Evolutionary conservation across 495 filamentous ascomycete genomes (phyloP).

Genomic region (Lophium mytilinum): DNA sequence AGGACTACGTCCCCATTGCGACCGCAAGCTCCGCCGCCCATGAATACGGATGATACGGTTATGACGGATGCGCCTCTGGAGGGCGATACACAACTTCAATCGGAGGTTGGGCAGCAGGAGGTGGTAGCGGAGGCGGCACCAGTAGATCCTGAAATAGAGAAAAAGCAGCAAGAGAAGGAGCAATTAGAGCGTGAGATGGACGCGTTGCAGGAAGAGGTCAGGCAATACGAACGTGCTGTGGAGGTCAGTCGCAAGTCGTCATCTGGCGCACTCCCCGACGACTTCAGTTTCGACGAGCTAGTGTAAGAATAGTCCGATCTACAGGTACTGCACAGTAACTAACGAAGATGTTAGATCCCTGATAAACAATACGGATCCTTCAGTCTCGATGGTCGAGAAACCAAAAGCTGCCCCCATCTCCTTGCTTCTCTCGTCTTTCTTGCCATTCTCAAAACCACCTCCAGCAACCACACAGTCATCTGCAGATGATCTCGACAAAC

Average conservation of each 20-base stretch:
- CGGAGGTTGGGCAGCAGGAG: background rate
- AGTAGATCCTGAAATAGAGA: constrained; percentile 13
- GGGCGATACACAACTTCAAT: no score
- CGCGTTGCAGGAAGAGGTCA: constrained; percentile 9
- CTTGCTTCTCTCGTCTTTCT: constrained; percentile 22
- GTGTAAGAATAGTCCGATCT: background rate
- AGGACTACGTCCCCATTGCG: constrained; percentile 13
- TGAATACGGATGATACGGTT: background rate
- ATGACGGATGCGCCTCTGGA: background rate
- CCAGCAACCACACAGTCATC: background rate
- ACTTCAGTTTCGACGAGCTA: constrained; percentile 4
- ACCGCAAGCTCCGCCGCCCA: background rate
- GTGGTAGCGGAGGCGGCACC: background rate
- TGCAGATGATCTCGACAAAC: background rate
- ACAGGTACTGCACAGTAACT: background rate
- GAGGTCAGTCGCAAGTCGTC: background rate
- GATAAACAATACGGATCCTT: constrained; percentile 8
- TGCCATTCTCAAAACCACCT: constrained; percentile 15
- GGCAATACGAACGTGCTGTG: constrained; percentile 1
- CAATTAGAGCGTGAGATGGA: constrained; percentile 5
- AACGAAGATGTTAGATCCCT: constrained; percentile 7
- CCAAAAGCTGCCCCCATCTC: constrained; percentile 10
- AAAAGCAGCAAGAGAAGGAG: constrained; percentile 19
- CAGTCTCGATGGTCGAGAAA: background rate
- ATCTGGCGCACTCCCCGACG: background rate